Evolutionary conservation across 331 rosid genomes (phyloP).

Genomic region (Pyrus hybrid): DNA sequence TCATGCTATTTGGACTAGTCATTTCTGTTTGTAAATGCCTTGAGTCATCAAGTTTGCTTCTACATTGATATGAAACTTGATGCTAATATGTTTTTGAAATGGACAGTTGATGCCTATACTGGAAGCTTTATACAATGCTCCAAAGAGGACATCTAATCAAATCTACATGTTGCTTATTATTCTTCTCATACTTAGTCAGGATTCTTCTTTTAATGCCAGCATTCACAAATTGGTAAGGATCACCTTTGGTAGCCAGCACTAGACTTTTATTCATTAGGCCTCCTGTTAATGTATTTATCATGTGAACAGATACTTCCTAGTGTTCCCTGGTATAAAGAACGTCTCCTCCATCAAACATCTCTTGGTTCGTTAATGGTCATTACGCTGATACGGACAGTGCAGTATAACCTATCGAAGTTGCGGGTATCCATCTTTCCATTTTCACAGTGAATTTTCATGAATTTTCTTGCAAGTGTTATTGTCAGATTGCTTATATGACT

Average conservation of each 20-base stretch:
- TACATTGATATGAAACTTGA: not conserved
- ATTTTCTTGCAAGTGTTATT: not conserved
- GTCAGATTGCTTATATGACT: not conserved
- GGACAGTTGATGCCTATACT: constrained; percentile 90
- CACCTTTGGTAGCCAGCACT: constrained; percentile 3
- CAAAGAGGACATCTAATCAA: constrained; percentile 80
- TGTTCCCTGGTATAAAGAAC: constrained; percentile 98
- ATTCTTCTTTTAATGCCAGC: constrained; percentile 95
- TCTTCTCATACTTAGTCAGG: constrained; percentile 96
- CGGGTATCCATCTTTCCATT: constrained; percentile 50
- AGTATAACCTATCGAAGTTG: constrained; percentile 84
- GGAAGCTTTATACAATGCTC: constrained; percentile 91
- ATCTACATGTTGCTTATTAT: constrained; percentile 93
- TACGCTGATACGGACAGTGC: constrained; percentile 94
- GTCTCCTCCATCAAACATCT: constrained; percentile 91
- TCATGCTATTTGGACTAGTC: not conserved
- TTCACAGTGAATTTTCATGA: not conserved
- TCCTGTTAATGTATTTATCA: constrained; percentile 21
- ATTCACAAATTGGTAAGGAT: constrained; percentile 85
- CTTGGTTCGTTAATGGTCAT: constrained; percentile 95
- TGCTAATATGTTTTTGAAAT: constrained; percentile 27
- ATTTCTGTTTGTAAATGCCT: not conserved
- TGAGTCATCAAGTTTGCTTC: not conserved
- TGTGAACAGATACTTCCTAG: constrained; percentile 64
- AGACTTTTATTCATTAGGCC: constrained; percentile 1